These are phyloP conservation scores for Piloderma croceum DNA, from an alignment of 768 basidiomycete species.

Conservation along the genomic window DNA sequence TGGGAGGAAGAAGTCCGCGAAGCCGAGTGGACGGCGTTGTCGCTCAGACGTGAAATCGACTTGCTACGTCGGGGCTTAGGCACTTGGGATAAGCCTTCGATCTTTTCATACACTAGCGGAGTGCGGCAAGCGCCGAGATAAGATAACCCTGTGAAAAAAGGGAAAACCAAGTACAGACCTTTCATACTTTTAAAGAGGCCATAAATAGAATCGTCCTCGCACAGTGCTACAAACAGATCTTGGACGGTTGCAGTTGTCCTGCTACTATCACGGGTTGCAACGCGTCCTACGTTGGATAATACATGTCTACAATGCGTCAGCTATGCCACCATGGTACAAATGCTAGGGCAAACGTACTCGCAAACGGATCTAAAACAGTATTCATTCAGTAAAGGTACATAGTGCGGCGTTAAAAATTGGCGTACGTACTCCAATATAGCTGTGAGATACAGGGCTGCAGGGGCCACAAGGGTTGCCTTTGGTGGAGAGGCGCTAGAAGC, in stretches of 20 bases:
- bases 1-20: constrained; percentile 44
- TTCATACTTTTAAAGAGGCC: constrained; percentile 81
- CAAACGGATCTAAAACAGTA: constrained; percentile 66
- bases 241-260: constrained; percentile 67
- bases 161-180: constrained; percentile 42
- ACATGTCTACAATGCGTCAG: constrained; percentile 55
- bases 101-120: constrained; percentile 65
- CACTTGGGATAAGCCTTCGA: constrained; percentile 58
- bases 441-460: constrained; percentile 85
- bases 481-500: constrained; percentile 43
- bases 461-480: constrained; percentile 56
- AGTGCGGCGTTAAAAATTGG: constrained; percentile 14
- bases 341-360: constrained; percentile 77
- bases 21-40: constrained; percentile 36
- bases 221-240: constrained; percentile 83
- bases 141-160: not conserved
- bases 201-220: constrained; percentile 87
- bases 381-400: no score
- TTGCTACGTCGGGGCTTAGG: constrained; percentile 61
- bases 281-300: constrained; percentile 75
- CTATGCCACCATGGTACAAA: constrained; percentile 2
- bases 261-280: constrained; percentile 81
- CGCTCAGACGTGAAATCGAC: constrained; percentile 52
- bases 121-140: not conserved
- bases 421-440: constrained; percentile 84